These are phyloP conservation scores for Aspergillus terreus DNA, from an alignment of 2,329 filamentous ascomycete genomes.

Conservation along the genomic window DNA sequence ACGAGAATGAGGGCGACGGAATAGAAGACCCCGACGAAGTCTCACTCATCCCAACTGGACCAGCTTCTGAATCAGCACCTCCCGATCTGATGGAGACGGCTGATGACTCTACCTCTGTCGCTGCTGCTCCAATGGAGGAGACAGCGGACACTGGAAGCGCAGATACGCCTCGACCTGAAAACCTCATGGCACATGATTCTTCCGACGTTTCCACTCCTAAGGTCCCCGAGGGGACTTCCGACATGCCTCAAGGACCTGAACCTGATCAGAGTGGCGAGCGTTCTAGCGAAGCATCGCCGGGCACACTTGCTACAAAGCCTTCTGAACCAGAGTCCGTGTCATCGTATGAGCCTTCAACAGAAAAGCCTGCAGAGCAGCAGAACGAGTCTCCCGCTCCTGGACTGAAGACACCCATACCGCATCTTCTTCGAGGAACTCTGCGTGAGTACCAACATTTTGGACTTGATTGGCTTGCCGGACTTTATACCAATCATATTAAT, in stretches of 20 bases:
- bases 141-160: neutral
- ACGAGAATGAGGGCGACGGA: conserved; percentile 24
- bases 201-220: neutral
- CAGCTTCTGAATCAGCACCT: conserved; percentile 30
- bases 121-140: conserved; percentile 2
- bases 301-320: conserved; percentile 41
- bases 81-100: conserved; percentile 16
- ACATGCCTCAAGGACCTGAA: conserved; percentile 16
- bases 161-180: conserved; percentile 10
- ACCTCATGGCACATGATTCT: conserved; percentile 1
- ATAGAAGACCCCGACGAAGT: conserved; percentile 34
- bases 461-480: conserved; percentile 91
- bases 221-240: neutral
- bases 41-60: conserved; percentile 30
- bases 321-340: conserved; percentile 44
- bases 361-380: conserved; percentile 30
- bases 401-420: conserved; percentile 69
- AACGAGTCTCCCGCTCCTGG: conserved; percentile 40
- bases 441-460: conserved; percentile 96
- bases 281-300: conserved; percentile 42
- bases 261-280: conserved; percentile 26
- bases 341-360: conserved; percentile 34
- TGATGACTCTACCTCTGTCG: conserved; percentile 1
- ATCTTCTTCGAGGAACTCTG: conserved; percentile 79
- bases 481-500: conserved; percentile 90